phyloP scores from a whole-genome alignment of 75 land plant genomes.

The Pseudotsuga menziesii region DNA sequence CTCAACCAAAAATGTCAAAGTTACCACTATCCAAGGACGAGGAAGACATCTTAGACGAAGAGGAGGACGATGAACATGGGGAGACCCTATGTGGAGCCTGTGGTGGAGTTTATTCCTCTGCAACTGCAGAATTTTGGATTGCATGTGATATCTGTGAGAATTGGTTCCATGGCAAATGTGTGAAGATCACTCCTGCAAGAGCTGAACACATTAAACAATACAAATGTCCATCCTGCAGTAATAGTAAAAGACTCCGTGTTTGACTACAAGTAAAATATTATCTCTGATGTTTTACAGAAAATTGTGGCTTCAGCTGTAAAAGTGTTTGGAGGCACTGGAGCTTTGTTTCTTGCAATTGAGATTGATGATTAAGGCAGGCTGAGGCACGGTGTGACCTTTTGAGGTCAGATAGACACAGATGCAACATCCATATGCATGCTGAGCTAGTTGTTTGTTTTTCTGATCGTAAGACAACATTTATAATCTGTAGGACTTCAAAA shows the following conservation, averaged over 20 bases:
- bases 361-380: not conserved
- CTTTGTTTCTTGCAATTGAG: not conserved
- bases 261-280: constrained; percentile 1
- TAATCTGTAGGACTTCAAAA: not conserved
- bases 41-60: constrained; percentile 33
- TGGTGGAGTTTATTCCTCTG: constrained; percentile 37
- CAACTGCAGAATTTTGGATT: constrained; percentile 52
- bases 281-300: not conserved
- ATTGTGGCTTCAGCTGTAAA: constrained; percentile 1
- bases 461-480: not conserved
- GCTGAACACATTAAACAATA: constrained; percentile 73
- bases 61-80: constrained; percentile 58
- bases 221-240: constrained; percentile 60
- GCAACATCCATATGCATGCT: not conserved
- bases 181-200: constrained; percentile 60
- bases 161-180: constrained; percentile 72
- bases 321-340: constrained; percentile 10
- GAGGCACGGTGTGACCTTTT: constrained; percentile 9
- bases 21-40: constrained; percentile 20
- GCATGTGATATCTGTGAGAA: constrained; percentile 63
- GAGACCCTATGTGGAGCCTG: constrained; percentile 58
- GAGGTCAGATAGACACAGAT: constrained; percentile 3
- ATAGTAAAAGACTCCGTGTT: constrained; percentile 32
- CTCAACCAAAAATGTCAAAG: constrained; percentile 16
- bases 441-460: not conserved